A percentile compares a stretch with the other conserved stretches of the same genome.
These are phyloP conservation scores for Mimosa bimucronata DNA, from an alignment of 306 rosid genomes.

Conservation along the genomic window DNA sequence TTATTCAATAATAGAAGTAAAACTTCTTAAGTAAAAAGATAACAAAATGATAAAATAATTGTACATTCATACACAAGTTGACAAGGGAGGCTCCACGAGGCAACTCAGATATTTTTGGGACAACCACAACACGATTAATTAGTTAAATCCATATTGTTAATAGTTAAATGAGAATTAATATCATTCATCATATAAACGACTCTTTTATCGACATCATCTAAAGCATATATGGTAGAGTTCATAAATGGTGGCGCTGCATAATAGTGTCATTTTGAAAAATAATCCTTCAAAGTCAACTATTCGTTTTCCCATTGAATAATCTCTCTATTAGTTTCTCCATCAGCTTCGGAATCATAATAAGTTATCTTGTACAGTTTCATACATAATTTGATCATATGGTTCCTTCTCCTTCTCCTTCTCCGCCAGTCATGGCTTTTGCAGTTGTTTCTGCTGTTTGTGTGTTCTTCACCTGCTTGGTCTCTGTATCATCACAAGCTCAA, in stretches of 20 bases:
- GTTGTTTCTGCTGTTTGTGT: slow-evolving; percentile 28
- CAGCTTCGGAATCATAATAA: neutral
- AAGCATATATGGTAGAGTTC: neutral
- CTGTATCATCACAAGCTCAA: slow-evolving; percentile 45
- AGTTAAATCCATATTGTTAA: neutral
- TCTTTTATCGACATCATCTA: neutral
- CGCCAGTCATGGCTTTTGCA: slow-evolving; percentile 20
- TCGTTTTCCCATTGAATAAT: neutral
- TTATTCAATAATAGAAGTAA: neutral
- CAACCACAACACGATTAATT: neutral
- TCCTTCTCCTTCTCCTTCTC: neutral
- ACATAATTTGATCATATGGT: neutral
- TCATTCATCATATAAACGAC: neutral
- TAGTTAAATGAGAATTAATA: neutral
- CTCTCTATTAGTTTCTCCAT: neutral
- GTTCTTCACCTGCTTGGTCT: slow-evolving; percentile 1
- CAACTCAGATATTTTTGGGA: neutral
- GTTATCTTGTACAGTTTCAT: neutral
- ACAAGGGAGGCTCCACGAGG: neutral
- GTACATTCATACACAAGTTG: neutral
- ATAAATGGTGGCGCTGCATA: neutral
- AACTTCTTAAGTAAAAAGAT: neutral
- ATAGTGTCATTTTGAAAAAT: neutral
- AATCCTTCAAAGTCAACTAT: neutral
- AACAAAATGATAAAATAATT: neutral